A percentile compares a stretch with the other conserved stretches of the same genome.
Conservation (phyloP, 2,329 filamentous ascomycete genomes). For the Drechslerella dactyloides region DNA sequence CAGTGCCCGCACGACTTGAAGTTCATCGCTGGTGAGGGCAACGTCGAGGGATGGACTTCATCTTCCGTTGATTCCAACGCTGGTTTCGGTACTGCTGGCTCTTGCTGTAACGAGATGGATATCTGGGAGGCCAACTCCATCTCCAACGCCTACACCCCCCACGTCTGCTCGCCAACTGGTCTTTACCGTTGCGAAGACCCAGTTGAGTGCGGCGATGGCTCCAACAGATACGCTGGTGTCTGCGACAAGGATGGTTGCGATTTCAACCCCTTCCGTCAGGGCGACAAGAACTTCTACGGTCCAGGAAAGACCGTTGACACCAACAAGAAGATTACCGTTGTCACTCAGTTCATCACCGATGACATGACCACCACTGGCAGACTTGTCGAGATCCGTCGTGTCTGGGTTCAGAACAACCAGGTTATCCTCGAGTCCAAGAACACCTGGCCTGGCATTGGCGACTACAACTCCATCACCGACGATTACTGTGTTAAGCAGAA, state of each 20-base stretch:
- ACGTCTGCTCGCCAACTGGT: slow-evolving; percentile 66
- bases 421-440: slow-evolving; percentile 66
- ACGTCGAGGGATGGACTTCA: slow-evolving; percentile 64
- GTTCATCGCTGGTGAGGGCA: slow-evolving; percentile 65
- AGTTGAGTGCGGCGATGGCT: slow-evolving; percentile 64
- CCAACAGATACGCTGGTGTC: slow-evolving; percentile 66
- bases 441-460: slow-evolving; percentile 60
- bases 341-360: slow-evolving; percentile 70
- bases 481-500: slow-evolving; percentile 67
- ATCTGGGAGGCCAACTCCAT: slow-evolving; percentile 74
- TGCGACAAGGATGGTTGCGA: slow-evolving; percentile 75
- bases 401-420: slow-evolving; percentile 70
- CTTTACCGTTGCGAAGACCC: slow-evolving; percentile 63
- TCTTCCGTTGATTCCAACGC: slow-evolving; percentile 65
- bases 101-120: slow-evolving; percentile 74
- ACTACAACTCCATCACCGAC: slow-evolving; percentile 65
- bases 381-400: slow-evolving; percentile 68
- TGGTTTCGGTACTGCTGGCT: slow-evolving; percentile 64
- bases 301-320: slow-evolving; percentile 67
- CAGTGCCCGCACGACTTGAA: slow-evolving; percentile 65
- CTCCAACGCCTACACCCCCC: slow-evolving; percentile 70
- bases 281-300: slow-evolving; percentile 70
- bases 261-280: slow-evolving; percentile 73
- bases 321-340: slow-evolving; percentile 67
- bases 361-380: slow-evolving; percentile 63